These are phyloP conservation scores for Thalassiosira sp. DNA, from an alignment of 352 stramenopile genomes.

Conservation along the genomic window DNA sequence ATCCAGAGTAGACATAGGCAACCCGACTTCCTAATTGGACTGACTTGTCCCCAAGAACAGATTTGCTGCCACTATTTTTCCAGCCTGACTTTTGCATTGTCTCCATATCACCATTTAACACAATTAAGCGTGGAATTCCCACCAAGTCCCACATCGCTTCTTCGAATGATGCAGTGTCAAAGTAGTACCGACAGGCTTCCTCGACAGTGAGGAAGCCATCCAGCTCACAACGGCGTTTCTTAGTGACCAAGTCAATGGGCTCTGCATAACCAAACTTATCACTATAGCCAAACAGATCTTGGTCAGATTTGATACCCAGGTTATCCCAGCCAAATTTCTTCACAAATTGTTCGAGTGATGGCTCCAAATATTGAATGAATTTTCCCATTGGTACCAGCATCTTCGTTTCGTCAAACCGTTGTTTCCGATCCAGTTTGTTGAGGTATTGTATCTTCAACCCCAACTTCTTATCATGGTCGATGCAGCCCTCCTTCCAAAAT, in stretches of 20 bases:
- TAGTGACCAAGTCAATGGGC: not conserved
- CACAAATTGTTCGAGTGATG: slow-evolving; percentile 18
- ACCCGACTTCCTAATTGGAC: slow-evolving; percentile 19
- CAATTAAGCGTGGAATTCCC: slow-evolving; percentile 19
- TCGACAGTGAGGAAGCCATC: slow-evolving; percentile 15
- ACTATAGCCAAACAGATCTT: not conserved
- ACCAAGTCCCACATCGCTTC: slow-evolving; percentile 27
- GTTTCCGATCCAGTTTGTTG: slow-evolving; percentile 6
- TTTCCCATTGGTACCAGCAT: slow-evolving; percentile 8
- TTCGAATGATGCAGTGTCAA: slow-evolving; percentile 13
- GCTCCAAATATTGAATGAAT: not conserved
- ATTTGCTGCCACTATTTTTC: slow-evolving; percentile 12
- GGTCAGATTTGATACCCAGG: slow-evolving; percentile 7
- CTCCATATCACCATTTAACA: slow-evolving; percentile 17
- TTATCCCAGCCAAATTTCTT: slow-evolving; percentile 21
- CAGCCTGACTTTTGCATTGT: slow-evolving; percentile 16
- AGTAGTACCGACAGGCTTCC: slow-evolving; percentile 18
- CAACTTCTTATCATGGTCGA: not conserved
- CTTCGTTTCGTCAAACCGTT: slow-evolving; percentile 9
- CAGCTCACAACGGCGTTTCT: not conserved
- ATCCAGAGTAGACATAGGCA: slow-evolving; percentile 5
- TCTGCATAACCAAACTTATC: not conserved
- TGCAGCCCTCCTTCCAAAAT: slow-evolving; percentile 15
- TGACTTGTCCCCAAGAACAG: slow-evolving; percentile 14
- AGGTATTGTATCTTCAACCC: slow-evolving; percentile 30